phyloP scores from a whole-genome alignment of 306 rosid genomes.

The Fragaria nilgerrensis region DNA sequence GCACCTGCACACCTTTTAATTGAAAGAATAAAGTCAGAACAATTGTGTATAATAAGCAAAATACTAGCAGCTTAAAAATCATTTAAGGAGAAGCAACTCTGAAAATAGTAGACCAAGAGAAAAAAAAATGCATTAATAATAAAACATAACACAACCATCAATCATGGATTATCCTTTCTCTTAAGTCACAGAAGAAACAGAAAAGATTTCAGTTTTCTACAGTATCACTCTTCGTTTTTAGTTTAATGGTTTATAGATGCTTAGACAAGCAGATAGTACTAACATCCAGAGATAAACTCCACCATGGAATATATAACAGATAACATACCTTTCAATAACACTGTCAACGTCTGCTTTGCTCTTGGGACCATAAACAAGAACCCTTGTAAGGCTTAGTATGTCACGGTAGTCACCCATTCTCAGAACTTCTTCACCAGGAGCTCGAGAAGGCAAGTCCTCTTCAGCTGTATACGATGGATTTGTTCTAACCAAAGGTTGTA shows the following conservation, averaged over 20 bases:
- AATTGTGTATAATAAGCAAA: neutral
- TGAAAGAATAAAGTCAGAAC: slow-evolving; percentile 31
- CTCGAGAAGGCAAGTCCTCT: slow-evolving; percentile 43
- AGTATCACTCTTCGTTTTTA: neutral
- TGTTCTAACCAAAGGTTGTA: slow-evolving; percentile 36
- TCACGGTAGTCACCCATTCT: slow-evolving; percentile 88
- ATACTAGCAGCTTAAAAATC: neutral
- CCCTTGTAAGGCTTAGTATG: slow-evolving; percentile 91
- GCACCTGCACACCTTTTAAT: slow-evolving; percentile 78
- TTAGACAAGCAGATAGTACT: neutral
- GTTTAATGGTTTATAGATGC: neutral
- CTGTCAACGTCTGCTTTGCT: slow-evolving; percentile 85
- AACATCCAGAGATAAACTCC: neutral
- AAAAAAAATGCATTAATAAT: neutral
- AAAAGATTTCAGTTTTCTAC: neutral
- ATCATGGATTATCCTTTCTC: neutral
- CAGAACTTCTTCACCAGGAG: slow-evolving; percentile 61
- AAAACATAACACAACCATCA: neutral
- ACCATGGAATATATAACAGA: neutral
- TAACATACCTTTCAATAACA: slow-evolving; percentile 69
- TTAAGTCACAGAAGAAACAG: neutral
- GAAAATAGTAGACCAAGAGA: neutral
- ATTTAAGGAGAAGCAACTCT: neutral
- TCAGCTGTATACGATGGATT: slow-evolving; percentile 28
- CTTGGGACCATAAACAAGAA: slow-evolving; percentile 74